Conservation (phyloP, 164 flowering plant species). For the Umbilicus rupestris region DNA sequence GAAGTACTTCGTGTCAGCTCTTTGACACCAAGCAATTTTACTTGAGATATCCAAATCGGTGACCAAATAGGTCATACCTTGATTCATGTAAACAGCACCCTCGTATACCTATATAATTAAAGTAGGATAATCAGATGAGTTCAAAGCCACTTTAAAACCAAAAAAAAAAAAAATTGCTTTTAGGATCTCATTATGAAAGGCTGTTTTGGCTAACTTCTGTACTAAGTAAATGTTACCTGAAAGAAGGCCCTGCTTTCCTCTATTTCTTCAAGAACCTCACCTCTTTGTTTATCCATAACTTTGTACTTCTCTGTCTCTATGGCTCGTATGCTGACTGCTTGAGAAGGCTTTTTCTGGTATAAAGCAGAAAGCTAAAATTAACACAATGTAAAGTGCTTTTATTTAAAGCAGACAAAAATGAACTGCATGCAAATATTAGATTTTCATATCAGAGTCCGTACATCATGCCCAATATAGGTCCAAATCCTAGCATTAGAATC, state of each 20-base stretch:
- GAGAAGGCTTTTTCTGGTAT: slow-evolving; percentile 65
- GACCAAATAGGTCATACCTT: slow-evolving; percentile 78
- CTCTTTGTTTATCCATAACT: slow-evolving; percentile 42
- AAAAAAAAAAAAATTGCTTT: neutral
- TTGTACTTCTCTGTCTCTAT: slow-evolving; percentile 62
- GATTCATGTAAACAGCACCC: slow-evolving; percentile 88
- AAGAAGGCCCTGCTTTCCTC: slow-evolving; percentile 98
- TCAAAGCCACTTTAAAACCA: neutral
- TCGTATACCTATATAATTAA: slow-evolving; percentile 66
- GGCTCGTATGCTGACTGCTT: slow-evolving; percentile 63
- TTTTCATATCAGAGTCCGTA: slow-evolving; percentile 13
- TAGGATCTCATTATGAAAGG: slow-evolving; percentile 1
- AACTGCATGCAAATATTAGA: slow-evolving; percentile 7
- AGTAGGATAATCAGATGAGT: neutral
- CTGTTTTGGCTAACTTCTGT: neutral
- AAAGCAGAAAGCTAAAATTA: neutral
- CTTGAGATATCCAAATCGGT: slow-evolving; percentile 53
- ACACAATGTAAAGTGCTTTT: slow-evolving; percentile 2
- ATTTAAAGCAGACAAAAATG: neutral
- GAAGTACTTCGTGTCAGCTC: slow-evolving; percentile 70
- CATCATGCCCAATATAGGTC: slow-evolving; percentile 86
- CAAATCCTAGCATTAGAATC: slow-evolving; percentile 47
- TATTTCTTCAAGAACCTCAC: slow-evolving; percentile 78
- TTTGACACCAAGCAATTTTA: slow-evolving; percentile 65
- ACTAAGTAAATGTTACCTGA: slow-evolving; percentile 42